These are phyloP conservation scores for Alternaria conjuncta DNA, from an alignment of 2,329 filamentous ascomycete genomes.

Conservation along the genomic window DNA sequence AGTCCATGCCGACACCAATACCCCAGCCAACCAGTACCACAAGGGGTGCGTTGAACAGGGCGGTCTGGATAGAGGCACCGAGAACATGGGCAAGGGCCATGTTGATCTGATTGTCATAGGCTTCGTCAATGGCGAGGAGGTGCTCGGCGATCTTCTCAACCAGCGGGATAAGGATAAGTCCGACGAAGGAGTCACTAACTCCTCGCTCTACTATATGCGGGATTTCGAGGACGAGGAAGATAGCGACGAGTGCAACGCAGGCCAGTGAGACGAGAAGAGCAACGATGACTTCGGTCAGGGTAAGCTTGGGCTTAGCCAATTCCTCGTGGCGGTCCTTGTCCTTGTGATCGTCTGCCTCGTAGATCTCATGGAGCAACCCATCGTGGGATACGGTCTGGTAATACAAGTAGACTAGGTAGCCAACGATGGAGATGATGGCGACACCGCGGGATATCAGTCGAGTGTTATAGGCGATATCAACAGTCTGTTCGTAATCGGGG, in stretches of 20 bases:
- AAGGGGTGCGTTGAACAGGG: slow-evolving; percentile 84
- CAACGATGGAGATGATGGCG: slow-evolving; percentile 71
- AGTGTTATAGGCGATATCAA: slow-evolving; percentile 62
- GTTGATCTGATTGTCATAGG: slow-evolving; percentile 83
- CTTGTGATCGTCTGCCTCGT: slow-evolving; percentile 71
- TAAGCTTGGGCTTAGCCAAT: slow-evolving; percentile 69
- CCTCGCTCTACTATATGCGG: slow-evolving; percentile 62
- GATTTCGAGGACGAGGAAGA: slow-evolving; percentile 77
- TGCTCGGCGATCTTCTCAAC: slow-evolving; percentile 87
- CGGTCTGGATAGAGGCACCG: slow-evolving; percentile 86
- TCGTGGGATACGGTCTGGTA: slow-evolving; percentile 82
- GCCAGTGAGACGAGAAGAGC: slow-evolving; percentile 69
- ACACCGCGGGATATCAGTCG: slow-evolving; percentile 74
- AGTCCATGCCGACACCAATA: slow-evolving; percentile 67
- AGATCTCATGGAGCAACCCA: slow-evolving; percentile 75
- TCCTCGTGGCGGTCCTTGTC: slow-evolving; percentile 71
- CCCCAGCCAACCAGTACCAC: slow-evolving; percentile 87
- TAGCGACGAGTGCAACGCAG: slow-evolving; percentile 75
- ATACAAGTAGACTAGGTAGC: slow-evolving; percentile 66
- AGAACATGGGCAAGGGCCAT: slow-evolving; percentile 85
- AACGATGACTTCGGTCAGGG: slow-evolving; percentile 73
- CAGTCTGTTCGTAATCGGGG: slow-evolving; percentile 33
- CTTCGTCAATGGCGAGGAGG: slow-evolving; percentile 82
- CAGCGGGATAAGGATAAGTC: slow-evolving; percentile 79
- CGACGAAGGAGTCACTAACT: slow-evolving; percentile 62